Evolutionary conservation across 306 rosid species (phyloP).

Genomic region (Quercus suber): DNA sequence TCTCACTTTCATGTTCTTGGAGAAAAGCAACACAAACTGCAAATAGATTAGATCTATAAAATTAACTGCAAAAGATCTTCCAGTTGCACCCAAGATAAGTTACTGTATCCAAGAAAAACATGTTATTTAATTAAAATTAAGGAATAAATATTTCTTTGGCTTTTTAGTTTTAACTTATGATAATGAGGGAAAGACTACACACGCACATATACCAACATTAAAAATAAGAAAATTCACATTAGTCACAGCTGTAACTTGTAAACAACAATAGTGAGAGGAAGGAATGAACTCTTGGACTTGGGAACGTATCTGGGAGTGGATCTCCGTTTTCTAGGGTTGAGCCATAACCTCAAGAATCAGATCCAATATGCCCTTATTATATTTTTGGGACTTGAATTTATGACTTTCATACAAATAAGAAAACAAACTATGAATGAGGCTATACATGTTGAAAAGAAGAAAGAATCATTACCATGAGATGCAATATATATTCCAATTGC

Average conservation of each 20-base stretch:
- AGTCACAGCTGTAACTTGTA: conserved; percentile 1
- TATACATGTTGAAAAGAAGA: neutral
- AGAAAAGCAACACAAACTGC: neutral
- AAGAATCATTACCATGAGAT: neutral
- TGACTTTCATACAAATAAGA: neutral
- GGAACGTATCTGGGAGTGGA: conserved; percentile 6
- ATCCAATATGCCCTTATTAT: conserved; percentile 10
- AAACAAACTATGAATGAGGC: neutral
- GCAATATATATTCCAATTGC: neutral
- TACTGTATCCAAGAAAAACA: neutral
- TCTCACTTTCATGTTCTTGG: neutral
- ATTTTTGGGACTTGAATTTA: conserved; percentile 4
- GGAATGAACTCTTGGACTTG: neutral
- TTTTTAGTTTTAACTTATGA: neutral
- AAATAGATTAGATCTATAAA: neutral
- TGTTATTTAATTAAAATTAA: neutral
- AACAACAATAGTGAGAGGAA: neutral
- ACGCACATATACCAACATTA: neutral
- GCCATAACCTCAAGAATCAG: conserved; percentile 14
- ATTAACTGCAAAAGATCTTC: neutral
- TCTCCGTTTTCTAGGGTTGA: conserved; percentile 13
- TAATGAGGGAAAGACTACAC: neutral
- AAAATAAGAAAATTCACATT: neutral
- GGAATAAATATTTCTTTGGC: neutral
- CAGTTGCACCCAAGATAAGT: neutral